Conservation (phyloP, 805 yeast species). For the Pichia nanzhaoensis region DNA sequence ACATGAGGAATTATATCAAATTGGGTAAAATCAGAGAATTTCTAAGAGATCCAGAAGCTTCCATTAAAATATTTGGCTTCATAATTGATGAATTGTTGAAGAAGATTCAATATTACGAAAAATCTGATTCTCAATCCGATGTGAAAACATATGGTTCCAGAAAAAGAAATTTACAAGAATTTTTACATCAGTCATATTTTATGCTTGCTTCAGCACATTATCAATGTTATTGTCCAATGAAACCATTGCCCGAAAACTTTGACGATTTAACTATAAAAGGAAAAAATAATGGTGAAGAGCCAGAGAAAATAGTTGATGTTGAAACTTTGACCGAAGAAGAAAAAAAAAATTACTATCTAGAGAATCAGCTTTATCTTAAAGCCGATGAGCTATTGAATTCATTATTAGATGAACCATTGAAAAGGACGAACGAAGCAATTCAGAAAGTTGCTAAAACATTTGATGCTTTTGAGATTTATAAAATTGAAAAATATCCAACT, state of each 20-base stretch:
- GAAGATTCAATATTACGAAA: slow-evolving; percentile 16
- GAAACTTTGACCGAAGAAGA: slow-evolving; percentile 19
- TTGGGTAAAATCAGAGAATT: slow-evolving; percentile 68
- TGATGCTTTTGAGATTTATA: slow-evolving; percentile 7
- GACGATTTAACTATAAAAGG: slow-evolving; percentile 20
- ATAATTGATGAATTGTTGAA: slow-evolving; percentile 32
- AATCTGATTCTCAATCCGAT: neutral
- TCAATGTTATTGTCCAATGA: slow-evolving; percentile 40
- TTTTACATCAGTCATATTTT: slow-evolving; percentile 72
- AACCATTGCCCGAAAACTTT: slow-evolving; percentile 27
- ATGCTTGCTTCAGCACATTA: slow-evolving; percentile 69
- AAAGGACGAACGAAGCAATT: slow-evolving; percentile 29
- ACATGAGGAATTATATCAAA: slow-evolving; percentile 41
- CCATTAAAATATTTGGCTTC: slow-evolving; percentile 40
- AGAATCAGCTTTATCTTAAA: slow-evolving; percentile 44
- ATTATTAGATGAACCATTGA: slow-evolving; percentile 39
- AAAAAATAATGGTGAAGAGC: slow-evolving; percentile 20
- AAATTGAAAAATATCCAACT: neutral
- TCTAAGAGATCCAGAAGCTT: slow-evolving; percentile 41
- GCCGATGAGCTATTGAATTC: slow-evolving; percentile 59
- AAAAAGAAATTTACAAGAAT: slow-evolving; percentile 46
- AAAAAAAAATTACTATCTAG: slow-evolving; percentile 36
- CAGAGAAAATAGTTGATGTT: slow-evolving; percentile 21
- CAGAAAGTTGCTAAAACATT: slow-evolving; percentile 21
- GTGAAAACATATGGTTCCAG: slow-evolving; percentile 15